Percentiles rank a stretch among this genome's conserved stretches.
phyloP scores from a whole-genome alignment of 1,284 basidiomycete species.

The Ceratobasidium theobromae region DNA sequence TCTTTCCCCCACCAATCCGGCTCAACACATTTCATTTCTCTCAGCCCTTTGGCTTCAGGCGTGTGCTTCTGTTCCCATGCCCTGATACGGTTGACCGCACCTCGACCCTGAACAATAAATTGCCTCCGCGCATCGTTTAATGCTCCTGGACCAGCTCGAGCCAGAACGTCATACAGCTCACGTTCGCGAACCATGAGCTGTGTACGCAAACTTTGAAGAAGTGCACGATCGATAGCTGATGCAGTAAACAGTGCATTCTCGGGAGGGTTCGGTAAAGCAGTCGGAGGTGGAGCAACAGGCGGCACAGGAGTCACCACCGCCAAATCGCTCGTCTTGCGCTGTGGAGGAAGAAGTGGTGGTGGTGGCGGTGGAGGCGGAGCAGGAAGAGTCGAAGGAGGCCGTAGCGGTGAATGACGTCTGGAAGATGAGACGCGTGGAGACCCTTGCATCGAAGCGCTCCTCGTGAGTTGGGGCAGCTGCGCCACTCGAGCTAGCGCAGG shows the following conservation, averaged over 20 bases:
- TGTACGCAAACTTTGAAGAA: background rate
- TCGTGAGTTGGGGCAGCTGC: slow-evolving; percentile 37
- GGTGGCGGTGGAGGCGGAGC: slow-evolving; percentile 37
- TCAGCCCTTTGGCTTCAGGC: slow-evolving; percentile 37
- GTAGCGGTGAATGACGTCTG: slow-evolving; percentile 35
- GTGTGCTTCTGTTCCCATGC: slow-evolving; percentile 68
- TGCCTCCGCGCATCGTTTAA: slow-evolving; percentile 65
- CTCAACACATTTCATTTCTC: slow-evolving; percentile 44
- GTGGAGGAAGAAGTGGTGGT: slow-evolving; percentile 34
- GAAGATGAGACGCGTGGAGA: slow-evolving; percentile 29
- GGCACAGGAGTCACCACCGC: background rate
- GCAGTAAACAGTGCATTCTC: slow-evolving; percentile 34
- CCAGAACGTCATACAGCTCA: slow-evolving; percentile 55
- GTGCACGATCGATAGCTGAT: slow-evolving; percentile 15
- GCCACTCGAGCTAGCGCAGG: slow-evolving; percentile 45
- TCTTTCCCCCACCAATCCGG: slow-evolving; percentile 65
- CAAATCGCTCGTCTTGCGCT: background rate
- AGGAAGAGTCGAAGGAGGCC: slow-evolving; percentile 36
- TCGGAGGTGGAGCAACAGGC: slow-evolving; percentile 24
- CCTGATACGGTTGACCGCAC: slow-evolving; percentile 52
- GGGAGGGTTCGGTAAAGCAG: slow-evolving; percentile 18
- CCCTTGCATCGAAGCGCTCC: slow-evolving; percentile 38
- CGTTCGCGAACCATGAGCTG: slow-evolving; percentile 49
- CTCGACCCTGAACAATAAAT: slow-evolving; percentile 55
- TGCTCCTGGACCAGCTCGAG: slow-evolving; percentile 48